These are phyloP conservation scores for Phoma sp. DNA, from an alignment of 2,329 filamentous ascomycete species.

Conservation along the genomic window DNA sequence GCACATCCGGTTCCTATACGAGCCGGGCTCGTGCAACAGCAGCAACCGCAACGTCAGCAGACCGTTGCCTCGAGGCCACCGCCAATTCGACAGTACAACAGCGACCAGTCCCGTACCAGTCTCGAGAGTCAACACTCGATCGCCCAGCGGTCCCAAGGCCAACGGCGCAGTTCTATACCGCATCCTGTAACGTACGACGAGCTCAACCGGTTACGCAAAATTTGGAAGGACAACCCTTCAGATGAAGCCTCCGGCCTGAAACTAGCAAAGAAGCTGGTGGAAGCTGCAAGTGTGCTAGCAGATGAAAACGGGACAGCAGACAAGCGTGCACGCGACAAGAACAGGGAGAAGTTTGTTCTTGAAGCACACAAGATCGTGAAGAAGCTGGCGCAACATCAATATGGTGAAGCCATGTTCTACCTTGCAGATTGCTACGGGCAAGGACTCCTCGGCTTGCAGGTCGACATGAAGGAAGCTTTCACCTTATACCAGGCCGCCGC, in stretches of 20 bases:
- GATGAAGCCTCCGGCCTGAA: conserved; percentile 75
- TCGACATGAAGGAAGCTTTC: conserved; percentile 91
- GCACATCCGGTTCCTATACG: conserved; percentile 63
- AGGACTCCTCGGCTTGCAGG: conserved; percentile 77
- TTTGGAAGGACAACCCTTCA: conserved; percentile 72
- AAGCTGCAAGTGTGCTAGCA: conserved; percentile 80
- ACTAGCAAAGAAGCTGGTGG: conserved; percentile 82
- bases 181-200: conserved; percentile 77
- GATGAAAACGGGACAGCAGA: conserved; percentile 77
- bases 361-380: conserved; percentile 93
- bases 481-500: conserved; percentile 91
- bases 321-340: conserved; percentile 65
- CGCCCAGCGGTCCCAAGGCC: conserved; percentile 20
- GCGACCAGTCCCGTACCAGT: conserved; percentile 48
- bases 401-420: conserved; percentile 90
- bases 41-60: conserved; percentile 23
- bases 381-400: conserved; percentile 76
- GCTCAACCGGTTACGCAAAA: conserved; percentile 74
- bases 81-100: conserved; percentile 61
- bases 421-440: conserved; percentile 88
- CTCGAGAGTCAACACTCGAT: conserved; percentile 30
- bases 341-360: conserved; percentile 79
- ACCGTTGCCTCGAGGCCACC: conserved; percentile 52
- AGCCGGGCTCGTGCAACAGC: conserved; percentile 55
- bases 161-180: conserved; percentile 29